These are phyloP conservation scores for Knoxdaviesia proteae DNA, from an alignment of 2,329 filamentous ascomycete genomes.

Conservation along the genomic window DNA sequence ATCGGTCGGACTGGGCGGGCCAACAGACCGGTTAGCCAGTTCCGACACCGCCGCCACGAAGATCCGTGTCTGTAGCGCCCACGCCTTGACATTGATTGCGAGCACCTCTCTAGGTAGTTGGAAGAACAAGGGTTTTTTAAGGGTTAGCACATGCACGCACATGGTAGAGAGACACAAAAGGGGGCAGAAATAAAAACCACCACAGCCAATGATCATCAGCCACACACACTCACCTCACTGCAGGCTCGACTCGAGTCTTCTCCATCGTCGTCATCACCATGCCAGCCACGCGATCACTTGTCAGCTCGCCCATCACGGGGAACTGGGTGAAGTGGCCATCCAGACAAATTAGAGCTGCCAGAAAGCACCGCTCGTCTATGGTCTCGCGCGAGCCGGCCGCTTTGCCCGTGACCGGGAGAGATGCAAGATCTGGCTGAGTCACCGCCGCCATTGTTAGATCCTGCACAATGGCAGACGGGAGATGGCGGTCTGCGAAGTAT, in stretches of 20 bases:
- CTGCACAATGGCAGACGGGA: too few relatives aligned
- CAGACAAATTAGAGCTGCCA: slow-evolving; percentile 36
- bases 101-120: slow-evolving; percentile 27
- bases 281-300: slow-evolving; percentile 29
- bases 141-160: neutral
- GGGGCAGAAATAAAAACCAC: neutral
- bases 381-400: slow-evolving; percentile 17
- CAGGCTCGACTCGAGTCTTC: slow-evolving; percentile 39
- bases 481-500: too few relatives aligned
- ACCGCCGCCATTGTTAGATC: too few relatives aligned
- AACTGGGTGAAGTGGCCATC: slow-evolving; percentile 38
- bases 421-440: too few relatives aligned
- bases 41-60: slow-evolving; percentile 40
- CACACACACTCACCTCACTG: slow-evolving; percentile 27
- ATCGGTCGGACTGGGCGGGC: slow-evolving; percentile 29
- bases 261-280: slow-evolving; percentile 41
- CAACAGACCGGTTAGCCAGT: slow-evolving; percentile 37
- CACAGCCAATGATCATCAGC: neutral
- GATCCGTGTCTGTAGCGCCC: slow-evolving; percentile 42
- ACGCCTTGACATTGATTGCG: slow-evolving; percentile 41
- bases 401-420: neutral
- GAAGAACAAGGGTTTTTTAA: too few relatives aligned
- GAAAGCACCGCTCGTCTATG: slow-evolving; percentile 43
- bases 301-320: slow-evolving; percentile 34
- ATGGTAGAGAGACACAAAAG: neutral